Percentiles rank a stretch among this genome's conserved stretches.
Evolutionary conservation across 108 stramenopile genomes (phyloP).

Genomic region (Pseudonitzschia multiseries): DNA sequence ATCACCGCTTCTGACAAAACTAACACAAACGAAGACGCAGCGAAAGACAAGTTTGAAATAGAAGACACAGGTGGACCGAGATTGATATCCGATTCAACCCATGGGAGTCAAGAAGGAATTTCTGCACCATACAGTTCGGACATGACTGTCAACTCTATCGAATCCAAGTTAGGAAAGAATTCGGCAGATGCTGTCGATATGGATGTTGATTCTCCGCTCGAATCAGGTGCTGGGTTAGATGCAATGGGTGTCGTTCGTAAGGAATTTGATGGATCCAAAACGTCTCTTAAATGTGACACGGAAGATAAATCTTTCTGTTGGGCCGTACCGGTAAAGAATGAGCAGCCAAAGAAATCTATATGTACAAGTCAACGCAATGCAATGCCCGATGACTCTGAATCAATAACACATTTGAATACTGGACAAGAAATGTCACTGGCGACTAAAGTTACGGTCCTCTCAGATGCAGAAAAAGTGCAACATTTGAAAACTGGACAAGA

Average conservation of each 20-base stretch:
- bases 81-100: neutral
- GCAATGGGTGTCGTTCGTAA: neutral
- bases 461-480: neutral
- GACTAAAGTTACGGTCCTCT: neutral
- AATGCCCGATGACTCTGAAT: too few species aligned
- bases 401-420: too few species aligned
- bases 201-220: conserved; percentile 1
- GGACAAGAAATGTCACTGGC: neutral
- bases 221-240: neutral
- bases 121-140: neutral
- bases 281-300: too few species aligned
- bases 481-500: too few species aligned
- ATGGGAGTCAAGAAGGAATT: neutral
- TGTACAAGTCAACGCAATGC: too few species aligned
- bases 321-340: too few species aligned
- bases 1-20: too few species aligned
- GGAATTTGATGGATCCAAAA: too few species aligned
- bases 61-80: neutral
- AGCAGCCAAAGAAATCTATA: too few species aligned
- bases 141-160: neutral
- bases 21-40: too few species aligned
- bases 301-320: too few species aligned
- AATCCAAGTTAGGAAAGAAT: neutral
- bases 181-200: neutral
- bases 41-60: neutral